phyloP scores from a whole-genome alignment of 2,329 filamentous ascomycete genomes.

The Trichoderma koningiopsis region DNA sequence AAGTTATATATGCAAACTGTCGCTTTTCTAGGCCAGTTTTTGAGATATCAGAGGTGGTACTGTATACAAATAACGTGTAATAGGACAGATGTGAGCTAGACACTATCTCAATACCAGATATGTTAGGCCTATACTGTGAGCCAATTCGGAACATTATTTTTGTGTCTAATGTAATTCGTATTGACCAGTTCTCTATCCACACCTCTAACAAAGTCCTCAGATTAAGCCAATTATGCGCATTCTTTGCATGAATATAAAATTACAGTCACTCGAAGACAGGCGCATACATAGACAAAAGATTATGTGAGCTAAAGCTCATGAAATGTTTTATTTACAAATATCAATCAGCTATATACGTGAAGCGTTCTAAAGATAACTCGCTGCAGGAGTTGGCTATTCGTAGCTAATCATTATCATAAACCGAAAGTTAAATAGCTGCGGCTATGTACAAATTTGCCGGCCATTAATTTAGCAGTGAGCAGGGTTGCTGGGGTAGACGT shows the following conservation, averaged over 20 bases:
- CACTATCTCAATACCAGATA: too few species aligned
- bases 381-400: neutral
- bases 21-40: too few species aligned
- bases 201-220: too few species aligned
- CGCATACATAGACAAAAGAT: neutral
- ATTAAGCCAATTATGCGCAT: too few species aligned
- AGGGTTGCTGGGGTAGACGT: slow-evolving; percentile 31
- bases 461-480: slow-evolving; percentile 28
- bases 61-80: too few species aligned
- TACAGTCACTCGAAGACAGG: neutral
- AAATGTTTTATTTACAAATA: slow-evolving; percentile 4
- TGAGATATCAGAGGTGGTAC: too few species aligned
- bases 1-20: too few species aligned
- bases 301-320: neutral
- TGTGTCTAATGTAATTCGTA: too few species aligned
- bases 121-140: too few species aligned
- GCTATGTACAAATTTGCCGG: neutral
- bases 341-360: slow-evolving; percentile 16
- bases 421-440: neutral
- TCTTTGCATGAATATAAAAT: neutral
- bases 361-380: neutral
- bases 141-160: too few species aligned
- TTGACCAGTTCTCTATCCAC: too few species aligned
- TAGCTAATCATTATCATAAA: slow-evolving; percentile 13
- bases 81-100: too few species aligned